Conservation (phyloP, 345 rosid species). For the Turritis glabra region DNA sequence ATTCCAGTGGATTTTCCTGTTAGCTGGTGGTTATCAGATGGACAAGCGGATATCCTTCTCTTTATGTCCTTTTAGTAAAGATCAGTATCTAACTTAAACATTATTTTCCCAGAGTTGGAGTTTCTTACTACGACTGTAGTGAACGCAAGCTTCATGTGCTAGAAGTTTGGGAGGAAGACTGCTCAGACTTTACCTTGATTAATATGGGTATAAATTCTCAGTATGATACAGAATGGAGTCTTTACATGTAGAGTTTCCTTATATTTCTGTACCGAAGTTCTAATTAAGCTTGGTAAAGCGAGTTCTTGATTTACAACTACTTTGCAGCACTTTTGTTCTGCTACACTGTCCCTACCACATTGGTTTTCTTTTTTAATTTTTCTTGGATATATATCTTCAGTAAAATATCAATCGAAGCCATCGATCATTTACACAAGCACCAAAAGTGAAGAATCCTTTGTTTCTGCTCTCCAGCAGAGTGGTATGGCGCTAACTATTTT, state of each 20-base stretch:
- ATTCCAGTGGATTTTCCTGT: not conserved
- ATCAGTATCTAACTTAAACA: slow-evolving; percentile 19
- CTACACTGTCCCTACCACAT: slow-evolving; percentile 3
- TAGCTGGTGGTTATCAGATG: not conserved
- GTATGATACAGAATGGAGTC: slow-evolving; percentile 8
- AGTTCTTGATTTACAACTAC: slow-evolving; percentile 10
- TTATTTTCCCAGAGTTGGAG: slow-evolving; percentile 60
- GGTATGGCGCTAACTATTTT: slow-evolving; percentile 50
- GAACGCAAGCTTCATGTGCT: slow-evolving; percentile 84
- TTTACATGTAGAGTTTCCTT: not conserved
- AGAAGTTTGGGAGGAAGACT: slow-evolving; percentile 93
- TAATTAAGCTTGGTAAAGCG: not conserved
- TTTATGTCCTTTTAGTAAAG: not conserved
- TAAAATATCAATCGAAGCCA: slow-evolving; percentile 89
- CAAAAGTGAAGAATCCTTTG: slow-evolving; percentile 82
- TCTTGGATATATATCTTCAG: slow-evolving; percentile 43
- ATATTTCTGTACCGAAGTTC: not conserved
- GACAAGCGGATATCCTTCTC: slow-evolving; percentile 1
- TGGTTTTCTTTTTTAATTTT: slow-evolving; percentile 7
- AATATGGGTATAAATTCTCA: slow-evolving; percentile 61
- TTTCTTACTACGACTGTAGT: slow-evolving; percentile 84
- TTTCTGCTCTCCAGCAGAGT: slow-evolving; percentile 75
- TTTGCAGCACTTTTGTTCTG: slow-evolving; percentile 9
- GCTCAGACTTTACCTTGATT: slow-evolving; percentile 65
- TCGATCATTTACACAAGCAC: slow-evolving; percentile 80